Evolutionary conservation across 768 basidiomycete species (phyloP).

Genomic region (Piloderma croceum): DNA sequence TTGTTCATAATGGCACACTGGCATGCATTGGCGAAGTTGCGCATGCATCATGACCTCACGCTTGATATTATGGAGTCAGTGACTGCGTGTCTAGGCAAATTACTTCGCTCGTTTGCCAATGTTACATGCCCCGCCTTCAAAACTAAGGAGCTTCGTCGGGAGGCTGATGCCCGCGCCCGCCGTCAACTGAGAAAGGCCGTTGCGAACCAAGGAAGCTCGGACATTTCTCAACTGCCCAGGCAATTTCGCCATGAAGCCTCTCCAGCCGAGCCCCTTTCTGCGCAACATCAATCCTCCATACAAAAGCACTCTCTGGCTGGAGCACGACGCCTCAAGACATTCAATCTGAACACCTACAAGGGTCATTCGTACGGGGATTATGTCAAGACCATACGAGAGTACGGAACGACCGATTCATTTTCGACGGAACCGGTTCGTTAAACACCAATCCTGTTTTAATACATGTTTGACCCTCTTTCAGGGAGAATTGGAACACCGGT

Average conservation of each 20-base stretch:
- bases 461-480: background rate
- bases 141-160: constrained; percentile 33
- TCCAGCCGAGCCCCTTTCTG: no score
- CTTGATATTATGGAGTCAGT: constrained; percentile 18
- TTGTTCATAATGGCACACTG: constrained; percentile 30
- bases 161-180: constrained; percentile 27
- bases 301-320: background rate
- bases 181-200: constrained; percentile 3
- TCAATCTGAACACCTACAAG: constrained; percentile 25
- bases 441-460: no score
- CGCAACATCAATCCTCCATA: no score
- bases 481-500: constrained; percentile 15
- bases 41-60: constrained; percentile 32
- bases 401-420: constrained; percentile 22
- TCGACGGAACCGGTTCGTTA: constrained; percentile 16
- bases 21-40: constrained; percentile 38
- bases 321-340: background rate
- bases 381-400: constrained; percentile 9
- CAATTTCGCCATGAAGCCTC: background rate
- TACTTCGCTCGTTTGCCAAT: constrained; percentile 27
- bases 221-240: background rate
- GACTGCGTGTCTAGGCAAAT: constrained; percentile 23
- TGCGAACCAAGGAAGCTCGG: background rate
- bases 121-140: constrained; percentile 19
- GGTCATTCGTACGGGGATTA: constrained; percentile 24